These are phyloP conservation scores for Cupressus sempervirens DNA, from an alignment of 75 land plant species.

Conservation along the genomic window DNA sequence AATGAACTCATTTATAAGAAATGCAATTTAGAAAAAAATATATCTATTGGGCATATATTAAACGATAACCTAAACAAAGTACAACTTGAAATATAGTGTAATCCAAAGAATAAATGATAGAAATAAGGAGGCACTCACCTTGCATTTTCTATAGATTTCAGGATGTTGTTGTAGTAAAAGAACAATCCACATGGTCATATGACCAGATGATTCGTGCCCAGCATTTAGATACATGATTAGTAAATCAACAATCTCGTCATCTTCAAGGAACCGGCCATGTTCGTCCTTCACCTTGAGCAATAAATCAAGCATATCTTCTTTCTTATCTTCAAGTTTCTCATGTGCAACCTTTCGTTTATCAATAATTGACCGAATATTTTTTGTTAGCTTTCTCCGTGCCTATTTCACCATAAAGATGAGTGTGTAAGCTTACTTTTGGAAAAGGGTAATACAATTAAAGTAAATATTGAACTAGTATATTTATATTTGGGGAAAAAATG, in stretches of 20 bases:
- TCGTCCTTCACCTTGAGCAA: constrained; percentile 51
- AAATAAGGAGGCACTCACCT: constrained; percentile 26
- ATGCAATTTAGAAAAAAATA: too few species aligned
- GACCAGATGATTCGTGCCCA: constrained; percentile 72
- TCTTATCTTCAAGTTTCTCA: constrained; percentile 1
- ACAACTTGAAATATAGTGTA: too few species aligned
- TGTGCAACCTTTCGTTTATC: constrained; percentile 24
- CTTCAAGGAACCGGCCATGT: constrained; percentile 37
- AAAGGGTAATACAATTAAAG: too few species aligned
- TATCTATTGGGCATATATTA: too few species aligned
- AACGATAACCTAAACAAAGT: too few species aligned
- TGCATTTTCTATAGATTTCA: constrained; percentile 36
- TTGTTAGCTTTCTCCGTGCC: constrained; percentile 54
- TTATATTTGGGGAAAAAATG: too few species aligned
- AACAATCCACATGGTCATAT: constrained; percentile 65
- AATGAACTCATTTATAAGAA: too few species aligned
- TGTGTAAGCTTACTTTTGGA: too few species aligned
- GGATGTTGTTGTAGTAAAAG: constrained; percentile 47
- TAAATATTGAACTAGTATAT: too few species aligned
- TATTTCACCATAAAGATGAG: constrained; percentile 11
- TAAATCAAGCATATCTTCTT: constrained; percentile 47
- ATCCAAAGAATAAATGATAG: not conserved
- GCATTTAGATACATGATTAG: constrained; percentile 67
- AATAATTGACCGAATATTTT: constrained; percentile 39
- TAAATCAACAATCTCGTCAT: constrained; percentile 69